Conservation (phyloP, 805 yeast species). For the Candida boidinii region DNA sequence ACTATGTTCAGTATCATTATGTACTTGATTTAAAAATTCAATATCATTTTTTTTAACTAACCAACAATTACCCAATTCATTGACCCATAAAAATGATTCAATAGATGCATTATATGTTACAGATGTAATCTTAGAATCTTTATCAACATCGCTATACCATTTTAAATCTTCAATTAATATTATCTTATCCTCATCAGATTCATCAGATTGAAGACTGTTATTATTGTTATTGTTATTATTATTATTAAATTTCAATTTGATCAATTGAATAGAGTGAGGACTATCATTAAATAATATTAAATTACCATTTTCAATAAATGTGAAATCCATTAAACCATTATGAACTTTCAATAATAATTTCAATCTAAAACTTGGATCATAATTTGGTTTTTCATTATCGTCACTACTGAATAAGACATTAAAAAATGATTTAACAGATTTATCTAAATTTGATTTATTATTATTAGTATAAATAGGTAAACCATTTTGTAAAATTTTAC, state of each 20-base stretch:
- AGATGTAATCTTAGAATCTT: slow-evolving; percentile 8
- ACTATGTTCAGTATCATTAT: no score
- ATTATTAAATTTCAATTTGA: slow-evolving; percentile 18
- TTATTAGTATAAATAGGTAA: slow-evolving; percentile 12
- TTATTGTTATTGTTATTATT: no score
- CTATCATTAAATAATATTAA: slow-evolving; percentile 18
- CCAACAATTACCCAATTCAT: slow-evolving; percentile 22
- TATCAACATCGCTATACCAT: slow-evolving; percentile 19
- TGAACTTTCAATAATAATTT: slow-evolving; percentile 26
- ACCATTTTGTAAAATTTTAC: slow-evolving; percentile 26
- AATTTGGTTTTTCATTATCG: slow-evolving; percentile 19
- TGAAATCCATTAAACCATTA: slow-evolving; percentile 22
- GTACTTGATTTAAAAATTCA: not conserved
- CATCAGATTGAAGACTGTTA: no score
- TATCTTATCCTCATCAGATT: slow-evolving; percentile 16
- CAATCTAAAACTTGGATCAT: slow-evolving; percentile 23
- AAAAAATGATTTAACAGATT: slow-evolving; percentile 20
- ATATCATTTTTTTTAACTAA: slow-evolving; percentile 11
- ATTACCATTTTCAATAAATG: slow-evolving; percentile 15
- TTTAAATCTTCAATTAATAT: slow-evolving; percentile 20
- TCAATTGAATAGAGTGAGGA: slow-evolving; percentile 27
- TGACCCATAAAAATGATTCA: slow-evolving; percentile 23
- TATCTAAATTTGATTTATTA: slow-evolving; percentile 11
- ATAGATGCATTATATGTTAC: slow-evolving; percentile 13
- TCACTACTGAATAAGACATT: slow-evolving; percentile 15